These are phyloP conservation scores for Rhododendron mucronatum DNA, from an alignment of 148 eudicot genomes.

Conservation along the genomic window DNA sequence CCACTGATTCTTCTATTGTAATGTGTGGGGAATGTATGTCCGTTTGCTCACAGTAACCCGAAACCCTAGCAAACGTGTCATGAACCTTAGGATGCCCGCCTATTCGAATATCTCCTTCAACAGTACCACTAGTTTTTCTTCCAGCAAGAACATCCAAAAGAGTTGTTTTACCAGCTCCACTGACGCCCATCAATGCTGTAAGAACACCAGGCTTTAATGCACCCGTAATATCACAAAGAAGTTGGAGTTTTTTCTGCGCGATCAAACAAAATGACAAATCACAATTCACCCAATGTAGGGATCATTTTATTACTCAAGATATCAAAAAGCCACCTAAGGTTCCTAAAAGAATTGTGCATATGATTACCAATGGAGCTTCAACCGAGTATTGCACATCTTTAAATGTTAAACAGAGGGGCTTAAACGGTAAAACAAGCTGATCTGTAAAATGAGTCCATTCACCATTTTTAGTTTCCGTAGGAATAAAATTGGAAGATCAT, in stretches of 20 bases:
- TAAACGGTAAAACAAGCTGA: constrained; percentile 66
- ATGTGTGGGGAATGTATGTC: constrained; percentile 90
- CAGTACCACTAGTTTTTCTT: constrained; percentile 73
- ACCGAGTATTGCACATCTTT: constrained; percentile 67
- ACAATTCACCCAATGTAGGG: neutral
- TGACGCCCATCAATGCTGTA: constrained; percentile 88
- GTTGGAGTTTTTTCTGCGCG: constrained; percentile 50
- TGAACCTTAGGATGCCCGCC: constrained; percentile 81
- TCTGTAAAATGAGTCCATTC: constrained; percentile 38
- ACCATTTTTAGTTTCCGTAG: neutral
- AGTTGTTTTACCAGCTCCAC: constrained; percentile 97
- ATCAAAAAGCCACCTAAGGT: neutral
- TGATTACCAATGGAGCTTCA: constrained; percentile 60
- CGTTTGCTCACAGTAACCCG: constrained; percentile 91
- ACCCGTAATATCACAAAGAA: constrained; percentile 66
- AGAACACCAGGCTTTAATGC: constrained; percentile 80
- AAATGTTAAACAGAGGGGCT: constrained; percentile 57
- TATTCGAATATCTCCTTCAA: constrained; percentile 67
- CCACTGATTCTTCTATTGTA: constrained; percentile 75
- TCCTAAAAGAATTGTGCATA: neutral
- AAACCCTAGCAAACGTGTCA: constrained; percentile 74
- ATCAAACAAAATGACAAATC: neutral
- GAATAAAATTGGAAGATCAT: neutral
- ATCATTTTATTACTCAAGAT: neutral
- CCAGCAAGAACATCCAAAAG: constrained; percentile 88